Evolutionary conservation across 306 rosid species (phyloP), one percentile per base, ranked within the genome.

Genomic region (Begonia peltatifolia): DNA sequence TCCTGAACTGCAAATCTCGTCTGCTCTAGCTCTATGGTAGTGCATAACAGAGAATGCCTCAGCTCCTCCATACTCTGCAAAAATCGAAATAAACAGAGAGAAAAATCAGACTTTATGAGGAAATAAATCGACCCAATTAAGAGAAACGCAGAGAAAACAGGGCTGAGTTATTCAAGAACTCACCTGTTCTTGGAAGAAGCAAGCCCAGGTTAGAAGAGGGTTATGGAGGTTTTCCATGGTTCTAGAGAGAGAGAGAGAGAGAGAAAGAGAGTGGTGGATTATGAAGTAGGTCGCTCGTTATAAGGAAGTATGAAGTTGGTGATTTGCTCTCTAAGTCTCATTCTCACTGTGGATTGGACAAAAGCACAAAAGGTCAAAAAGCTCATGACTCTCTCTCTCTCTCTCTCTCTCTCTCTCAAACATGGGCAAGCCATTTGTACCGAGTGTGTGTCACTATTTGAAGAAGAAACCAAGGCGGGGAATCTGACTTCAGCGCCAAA

Each of bases 151-250:
- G 38, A 30, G 38, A 30, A 30, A 30, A 30, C 38, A 30, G 6
- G 8, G 38, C 38, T 30, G 38, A 30, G 38, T 30, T 5, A 7
- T 5, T 30, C 38, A 30, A 30, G 58, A 22, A 8, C 52, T 22
- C 68, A 87, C 96, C 94, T 87, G 83, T 64, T 87, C 96, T 35
- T 78, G 89, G 69, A 52, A 76, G 89, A 15, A 83, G 70, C 67
- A 78, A 54, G 81, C 79, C 87, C 84, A 80, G 57, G 54, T 73
- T 2, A 75, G 77, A 47, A 80, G 74, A 70, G 94, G 72, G 64
- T 23, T 66, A 15, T 76, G 71, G 16, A 78, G 84, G 66, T 50
- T 74, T 46, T 87, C 93, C 95, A 87, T 87, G 63, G 16, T 11
- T 9, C 11, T 9, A 12, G 42, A 22, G 38, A 30, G 38, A 30